Evolutionary conservation across 2,329 filamentous ascomycete species (phyloP), one percentile per base, ranked within the genome.

Genomic region (Monilinia fructigena): DNA sequence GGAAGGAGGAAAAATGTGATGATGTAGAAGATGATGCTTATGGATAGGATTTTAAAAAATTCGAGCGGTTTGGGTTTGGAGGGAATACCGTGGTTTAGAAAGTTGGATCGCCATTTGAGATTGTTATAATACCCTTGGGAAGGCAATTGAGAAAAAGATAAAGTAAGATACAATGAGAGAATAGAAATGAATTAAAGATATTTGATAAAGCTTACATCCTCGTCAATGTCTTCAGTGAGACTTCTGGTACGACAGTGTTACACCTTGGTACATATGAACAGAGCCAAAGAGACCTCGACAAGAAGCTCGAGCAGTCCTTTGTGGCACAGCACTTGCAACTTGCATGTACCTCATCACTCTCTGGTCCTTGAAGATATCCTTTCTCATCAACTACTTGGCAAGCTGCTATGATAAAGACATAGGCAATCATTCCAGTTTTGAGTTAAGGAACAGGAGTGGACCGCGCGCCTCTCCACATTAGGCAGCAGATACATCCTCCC

Each of bases 91-190:
- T 38, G 47, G 14, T 50, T 61, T 50, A n/a, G 45, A 8, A 3
- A 61, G 8, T 26, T 50, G 58, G 14, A 61, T 26, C n/a, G 58
- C 58, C 58, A 61, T 61, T 16, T 61, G 50, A n/a, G 26, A 40
- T 20, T 23, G 26, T 38, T 26, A 50, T 26, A 8, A 26, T 3
- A 23, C 31, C 45, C 31, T 50, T 45, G 14, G 40, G 4, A 50
- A 61, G 4, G n/a, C 20, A 35, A 50, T 38, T 0, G 5, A 10
- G 35, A 7, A 50, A 50, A 28, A 35, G 45, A 35, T 18, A 18
- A 4, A 38, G 20, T 18, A 38, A 50, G 14, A 26, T 10, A 61
- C 4, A 11, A 11, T 20, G 6, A 38, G 45, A 23, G 42, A 23
- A 18, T 23, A 40, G 4, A 55, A 16, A 18, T 16, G 23, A 14